Conservation (phyloP, 768 basidiomycete species). For the Tulasnella calospora region DNA sequence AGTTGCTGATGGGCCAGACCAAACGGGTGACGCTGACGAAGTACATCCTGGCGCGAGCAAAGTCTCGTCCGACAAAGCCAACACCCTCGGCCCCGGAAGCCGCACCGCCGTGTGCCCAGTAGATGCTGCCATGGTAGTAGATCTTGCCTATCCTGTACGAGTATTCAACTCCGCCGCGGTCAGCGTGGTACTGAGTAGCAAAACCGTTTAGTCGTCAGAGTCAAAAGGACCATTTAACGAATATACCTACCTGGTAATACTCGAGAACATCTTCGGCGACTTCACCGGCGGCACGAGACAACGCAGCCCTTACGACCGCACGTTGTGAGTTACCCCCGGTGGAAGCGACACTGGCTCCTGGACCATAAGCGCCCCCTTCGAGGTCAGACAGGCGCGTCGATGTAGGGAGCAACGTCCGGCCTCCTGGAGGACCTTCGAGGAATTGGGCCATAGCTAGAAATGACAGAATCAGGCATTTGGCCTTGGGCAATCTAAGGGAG, state of each 20-base stretch:
- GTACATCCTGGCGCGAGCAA: slow-evolving; percentile 68
- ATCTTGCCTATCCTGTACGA: slow-evolving; percentile 92
- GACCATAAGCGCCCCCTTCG: slow-evolving; percentile 88
- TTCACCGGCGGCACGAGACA: slow-evolving; percentile 81
- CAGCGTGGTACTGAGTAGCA: slow-evolving; percentile 76
- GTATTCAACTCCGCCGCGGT: slow-evolving; percentile 82
- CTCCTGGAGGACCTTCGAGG: slow-evolving; percentile 83
- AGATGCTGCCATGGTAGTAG: slow-evolving; percentile 93
- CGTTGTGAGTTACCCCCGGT: slow-evolving; percentile 67
- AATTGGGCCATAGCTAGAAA: slow-evolving; percentile 74
- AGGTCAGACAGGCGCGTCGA: slow-evolving; percentile 82
- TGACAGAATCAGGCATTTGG: background rate
- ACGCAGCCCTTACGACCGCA: slow-evolving; percentile 77
- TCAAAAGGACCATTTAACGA: background rate
- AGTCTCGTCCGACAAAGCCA: slow-evolving; percentile 79
- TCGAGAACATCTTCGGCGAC: slow-evolving; percentile 91
- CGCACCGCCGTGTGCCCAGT: slow-evolving; percentile 70
- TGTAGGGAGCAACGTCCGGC: slow-evolving; percentile 75
- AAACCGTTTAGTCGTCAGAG: slow-evolving; percentile 10
- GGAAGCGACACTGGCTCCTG: slow-evolving; percentile 89
- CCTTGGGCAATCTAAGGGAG: background rate
- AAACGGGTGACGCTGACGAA: slow-evolving; percentile 78
- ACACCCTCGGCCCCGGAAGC: slow-evolving; percentile 89
- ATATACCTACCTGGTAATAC: slow-evolving; percentile 65
- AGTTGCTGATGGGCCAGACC: slow-evolving; percentile 81